Evolutionary conservation across 1,284 basidiomycete species (phyloP), one percentile per base, ranked within the genome.

Genomic region (Pseudozyma flocculosa): DNA sequence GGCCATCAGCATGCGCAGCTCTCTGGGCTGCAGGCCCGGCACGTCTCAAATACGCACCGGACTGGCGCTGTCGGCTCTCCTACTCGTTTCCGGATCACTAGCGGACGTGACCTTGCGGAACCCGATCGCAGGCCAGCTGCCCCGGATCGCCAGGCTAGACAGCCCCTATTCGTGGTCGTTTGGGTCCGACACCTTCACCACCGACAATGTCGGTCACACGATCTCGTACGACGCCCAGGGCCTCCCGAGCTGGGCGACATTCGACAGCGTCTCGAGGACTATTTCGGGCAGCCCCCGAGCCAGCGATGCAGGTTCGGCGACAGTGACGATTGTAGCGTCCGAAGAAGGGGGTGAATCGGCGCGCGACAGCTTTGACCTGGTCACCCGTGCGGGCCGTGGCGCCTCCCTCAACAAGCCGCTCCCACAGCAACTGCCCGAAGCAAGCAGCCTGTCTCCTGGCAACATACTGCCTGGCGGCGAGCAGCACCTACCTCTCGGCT

Each of bases 401-500:
- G 72, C 75, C 13, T 52, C 56, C 2, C 47, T 76, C 30, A 70
- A 63, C 17, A 59, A 56, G 29, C 70, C 72, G 1, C 51, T 77
- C 3, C 46, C 60, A 17, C 40, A 64, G 37, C 75, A 77, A 51
- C 60, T 78, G 22, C 72, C 74, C 13, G 41, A 53, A 29, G 68
- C 62, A 13, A 68, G 61, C 3, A 60, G 60, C 14, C 63, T 78
- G 32, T 72, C 73, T 3, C 29, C 50, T 2, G 50, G 56, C 3
- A 61, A 61, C 30, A 70, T 76, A 45, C 42, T 76, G n/a, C 62
- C 72, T 14, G 60, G 61, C 11, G 70, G 71, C 23, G 62, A 66
- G 3, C 78, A 95, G 49, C 83, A 90, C 40, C 83, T 94, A 10
- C 92, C 90, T 1, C 84, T 85, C 2, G 80, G 82, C 26, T 95